Conservation (phyloP, 1,139 yeast species). For the Zhuliangozyma parablackwelliae region DNA sequence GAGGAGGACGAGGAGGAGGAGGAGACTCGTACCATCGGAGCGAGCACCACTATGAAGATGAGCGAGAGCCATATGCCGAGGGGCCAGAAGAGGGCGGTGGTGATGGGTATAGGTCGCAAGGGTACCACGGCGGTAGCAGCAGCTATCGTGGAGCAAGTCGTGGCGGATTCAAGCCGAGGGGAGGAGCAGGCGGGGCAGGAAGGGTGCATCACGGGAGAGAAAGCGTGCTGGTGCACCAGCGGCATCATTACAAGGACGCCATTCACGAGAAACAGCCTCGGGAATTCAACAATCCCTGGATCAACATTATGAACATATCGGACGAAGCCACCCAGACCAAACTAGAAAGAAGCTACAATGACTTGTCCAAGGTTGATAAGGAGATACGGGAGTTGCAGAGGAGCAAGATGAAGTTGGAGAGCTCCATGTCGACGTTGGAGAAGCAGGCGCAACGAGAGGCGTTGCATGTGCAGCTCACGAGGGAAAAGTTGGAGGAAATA, state of each 20-base stretch:
- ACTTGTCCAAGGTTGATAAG: slow-evolving; percentile 19
- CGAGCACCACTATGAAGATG: too few species aligned
- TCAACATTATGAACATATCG: slow-evolving; percentile 19
- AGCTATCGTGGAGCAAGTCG: too few species aligned
- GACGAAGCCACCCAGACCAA: slow-evolving; percentile 18
- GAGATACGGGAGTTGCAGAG: slow-evolving; percentile 25
- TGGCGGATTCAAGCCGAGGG: neutral
- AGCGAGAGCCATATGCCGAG: too few species aligned
- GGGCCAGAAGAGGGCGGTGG: too few species aligned
- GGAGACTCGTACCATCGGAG: too few species aligned
- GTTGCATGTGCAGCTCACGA: slow-evolving; percentile 32
- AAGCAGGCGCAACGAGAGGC: slow-evolving; percentile 30
- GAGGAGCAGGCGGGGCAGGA: neutral
- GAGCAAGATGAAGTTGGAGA: slow-evolving; percentile 18
- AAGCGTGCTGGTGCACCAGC: neutral
- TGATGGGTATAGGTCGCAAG: too few species aligned
- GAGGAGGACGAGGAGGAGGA: slow-evolving; percentile 6
- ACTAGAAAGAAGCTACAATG: slow-evolving; percentile 18
- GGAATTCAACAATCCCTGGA: slow-evolving; percentile 26
- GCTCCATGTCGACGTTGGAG: slow-evolving; percentile 21
- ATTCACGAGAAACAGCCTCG: slow-evolving; percentile 10
- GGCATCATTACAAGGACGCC: slow-evolving; percentile 8
- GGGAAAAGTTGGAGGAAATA: slow-evolving; percentile 42
- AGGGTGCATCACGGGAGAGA: neutral
- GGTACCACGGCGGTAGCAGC: too few species aligned